These are phyloP conservation scores for Kodamaea alishanica DNA, from an alignment of 1,139 yeast genomes.

Conservation along the genomic window DNA sequence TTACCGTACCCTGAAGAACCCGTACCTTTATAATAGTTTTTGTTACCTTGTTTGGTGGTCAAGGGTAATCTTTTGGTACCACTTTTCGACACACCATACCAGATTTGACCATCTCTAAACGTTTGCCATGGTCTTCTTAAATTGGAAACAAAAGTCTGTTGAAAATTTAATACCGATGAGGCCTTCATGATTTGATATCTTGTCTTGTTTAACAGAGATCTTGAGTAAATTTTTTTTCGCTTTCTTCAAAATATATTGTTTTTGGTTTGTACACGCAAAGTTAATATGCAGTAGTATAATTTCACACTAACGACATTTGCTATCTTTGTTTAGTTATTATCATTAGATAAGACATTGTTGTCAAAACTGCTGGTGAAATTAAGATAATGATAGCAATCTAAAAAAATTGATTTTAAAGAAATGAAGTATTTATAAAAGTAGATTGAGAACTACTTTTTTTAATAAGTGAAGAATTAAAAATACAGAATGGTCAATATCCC, in stretches of 20 bases:
- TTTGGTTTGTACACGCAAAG: no score
- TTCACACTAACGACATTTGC: no score
- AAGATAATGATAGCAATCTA: no score
- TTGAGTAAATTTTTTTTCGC: conserved; percentile 4
- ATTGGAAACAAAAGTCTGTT: conserved; percentile 45
- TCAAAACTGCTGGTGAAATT: no score
- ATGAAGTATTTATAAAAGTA: no score
- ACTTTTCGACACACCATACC: conserved; percentile 71
- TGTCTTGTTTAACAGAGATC: neutral
- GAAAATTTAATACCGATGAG: conserved; percentile 49
- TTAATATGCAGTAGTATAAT: no score
- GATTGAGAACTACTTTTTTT: no score
- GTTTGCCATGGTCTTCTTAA: conserved; percentile 89
- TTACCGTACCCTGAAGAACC: conserved; percentile 91
- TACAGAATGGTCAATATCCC: conserved; percentile 17
- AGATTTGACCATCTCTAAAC: conserved; percentile 75
- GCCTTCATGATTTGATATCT: conserved; percentile 47
- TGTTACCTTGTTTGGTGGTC: conserved; percentile 92
- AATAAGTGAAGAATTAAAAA: no score
- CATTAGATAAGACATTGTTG: no score
- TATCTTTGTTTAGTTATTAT: no score
- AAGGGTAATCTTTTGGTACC: conserved; percentile 85
- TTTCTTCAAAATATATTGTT: no score
- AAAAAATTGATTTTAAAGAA: no score
- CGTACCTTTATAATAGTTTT: conserved; percentile 92